Conservation (phyloP, 768 basidiomycete genomes). For the Psilocybe azurescens region DNA sequence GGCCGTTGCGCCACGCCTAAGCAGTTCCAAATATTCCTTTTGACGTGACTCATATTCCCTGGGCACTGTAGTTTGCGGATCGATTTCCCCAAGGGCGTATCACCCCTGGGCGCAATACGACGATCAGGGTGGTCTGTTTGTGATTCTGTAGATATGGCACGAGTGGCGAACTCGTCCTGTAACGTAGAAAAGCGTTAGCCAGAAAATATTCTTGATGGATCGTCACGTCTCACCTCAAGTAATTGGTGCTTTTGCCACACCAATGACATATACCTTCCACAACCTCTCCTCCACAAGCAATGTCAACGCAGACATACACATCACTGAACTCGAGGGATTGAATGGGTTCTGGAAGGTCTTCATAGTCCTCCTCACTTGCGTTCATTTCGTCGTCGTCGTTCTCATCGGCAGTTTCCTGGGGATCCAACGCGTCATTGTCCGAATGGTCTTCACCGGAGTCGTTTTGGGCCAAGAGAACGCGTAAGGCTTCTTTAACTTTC, state of each 20-base stretch:
- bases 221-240: background rate
- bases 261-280: background rate
- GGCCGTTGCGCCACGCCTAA: background rate
- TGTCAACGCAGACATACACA: background rate
- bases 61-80: background rate
- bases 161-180: background rate
- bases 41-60: background rate
- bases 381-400: background rate
- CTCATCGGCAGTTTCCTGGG: background rate
- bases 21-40: background rate
- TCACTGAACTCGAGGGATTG: background rate
- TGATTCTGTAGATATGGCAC: background rate
- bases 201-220: background rate
- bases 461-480: background rate
- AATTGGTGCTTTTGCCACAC: background rate
- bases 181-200: background rate
- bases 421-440: background rate
- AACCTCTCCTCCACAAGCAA: background rate
- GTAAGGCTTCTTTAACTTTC: background rate
- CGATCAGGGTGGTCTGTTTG: background rate
- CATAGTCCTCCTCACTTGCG: conserved; percentile 14
- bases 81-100: background rate
- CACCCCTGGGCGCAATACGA: background rate
- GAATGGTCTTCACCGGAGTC: background rate
- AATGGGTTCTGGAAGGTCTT: conserved; percentile 21